Base-by-base conservation (phyloP, 805 yeast genomes). In the Candida germanica region DNA sequence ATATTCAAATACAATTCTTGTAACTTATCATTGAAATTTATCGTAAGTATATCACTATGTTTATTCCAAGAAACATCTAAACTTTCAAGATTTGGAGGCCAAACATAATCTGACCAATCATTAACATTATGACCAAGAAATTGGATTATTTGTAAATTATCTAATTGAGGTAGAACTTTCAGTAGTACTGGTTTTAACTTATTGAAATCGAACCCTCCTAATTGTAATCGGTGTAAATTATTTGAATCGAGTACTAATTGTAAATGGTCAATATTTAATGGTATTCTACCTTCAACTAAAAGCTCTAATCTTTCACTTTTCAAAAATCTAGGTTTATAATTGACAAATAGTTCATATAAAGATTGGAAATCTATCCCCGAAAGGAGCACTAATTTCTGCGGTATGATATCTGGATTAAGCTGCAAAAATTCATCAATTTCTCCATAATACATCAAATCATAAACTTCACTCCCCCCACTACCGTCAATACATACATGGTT, bases 1-100 rank as follows among this genome's bases (percentile, higher is more conserved):
- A 46, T 47, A 35, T 64, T 65, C 52, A 64, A 56, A 42, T 52
- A 64, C 8, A 64, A 35, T 12, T 63, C 56, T 4, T 37, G 35
- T 7, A 61, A 36, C 2, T 45, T 32, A 4, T 37, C 40, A 1
- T 64, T 65, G 18, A 38, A 23, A 1, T 57, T 33, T 12, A 65
- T 39, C 1, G 61, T 50, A 11, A 39, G 28, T n/a, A 59, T 43
- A 29, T 58, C 50, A 3, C 55, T 47, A 6, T 28, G 37, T 2
- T 49, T 43, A 19, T 49, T 49, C 71, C 71, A 65, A 8, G 70
- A 64, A n/a, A 56, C 32, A 37, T 64, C 70, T 24, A 65, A 39
- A 29, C 56, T 56, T 9, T 31, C 37, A 22, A 64, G 42, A 17
- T 34, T 45, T 1, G 39, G 36, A 0, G 70, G 70, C n/a, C 64